Evolutionary conservation across 331 rosid species (phyloP), one percentile per base, ranked within the genome.

Genomic region (Pyrus hybrid): DNA sequence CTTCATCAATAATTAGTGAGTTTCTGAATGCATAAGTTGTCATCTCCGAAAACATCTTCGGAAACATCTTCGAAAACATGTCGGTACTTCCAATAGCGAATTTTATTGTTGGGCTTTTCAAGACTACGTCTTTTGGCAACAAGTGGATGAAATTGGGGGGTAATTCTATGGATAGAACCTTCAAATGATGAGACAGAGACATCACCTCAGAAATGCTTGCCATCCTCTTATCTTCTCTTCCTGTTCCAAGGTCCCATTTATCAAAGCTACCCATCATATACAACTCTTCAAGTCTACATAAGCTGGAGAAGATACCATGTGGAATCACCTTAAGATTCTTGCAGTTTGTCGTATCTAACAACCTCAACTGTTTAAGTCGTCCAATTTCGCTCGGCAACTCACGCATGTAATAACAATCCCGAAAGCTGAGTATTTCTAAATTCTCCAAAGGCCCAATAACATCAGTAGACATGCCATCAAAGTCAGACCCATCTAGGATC

Each of bases 401-500:
- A 9, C 3, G 2, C 4, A 23, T 2, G 0, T 0, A 1, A 22
- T 0, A 0, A 7, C 64, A 23, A 4, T 0, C 1, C 0, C 26
- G 62, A 60, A 60, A 60, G 64, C 64, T 60, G 32, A 60, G 64
- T 32, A 60, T 23, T 26, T 60, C 64, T 23, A 23, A 12, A 21
- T 60, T 60, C 28, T 60, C 32, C 32, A 60, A 13, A 0, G 4
- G 0, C 14, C 64, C 64, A 60, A 60, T 56, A 56, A 9, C 30
- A 60, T 23, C 8, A 14, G 6, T 47, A 60, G 32, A 23, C 26
- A 60, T 5, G 28, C 14, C 30, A 21, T 13, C 13, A 0, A 58
- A 11, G 0, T 4, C 0, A 22, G 30, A 60, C 2, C 1, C 0
- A 60, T 60, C 4, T 60, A 60, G 64, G 29, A 0, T 0, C 64